Evolutionary conservation across 169 alveolate genomes (phyloP).

Genomic region (Plasmodium berghei): DNA sequence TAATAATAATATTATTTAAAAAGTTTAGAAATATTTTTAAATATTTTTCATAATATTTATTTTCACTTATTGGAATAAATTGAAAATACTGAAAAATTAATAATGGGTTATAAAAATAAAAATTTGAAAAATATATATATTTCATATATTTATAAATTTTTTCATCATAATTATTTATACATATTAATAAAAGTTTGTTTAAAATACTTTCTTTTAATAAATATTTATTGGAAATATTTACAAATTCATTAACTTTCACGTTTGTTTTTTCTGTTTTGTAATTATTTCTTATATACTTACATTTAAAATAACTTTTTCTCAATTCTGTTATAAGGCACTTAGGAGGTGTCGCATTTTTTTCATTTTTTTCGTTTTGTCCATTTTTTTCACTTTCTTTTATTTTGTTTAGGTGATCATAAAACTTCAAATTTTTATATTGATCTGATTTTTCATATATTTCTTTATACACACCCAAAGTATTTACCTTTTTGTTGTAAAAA

Average conservation of each 20-base stretch:
- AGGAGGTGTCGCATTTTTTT: neutral
- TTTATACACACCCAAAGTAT: constrained; percentile 42
- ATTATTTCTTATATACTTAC: neutral
- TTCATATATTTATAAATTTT: constrained; percentile 51
- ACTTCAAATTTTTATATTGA: constrained; percentile 21
- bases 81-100: constrained; percentile 45
- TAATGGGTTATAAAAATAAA: constrained; percentile 60
- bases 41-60: constrained; percentile 26
- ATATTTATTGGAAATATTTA: constrained; percentile 1
- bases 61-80: constrained; percentile 12
- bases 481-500: constrained; percentile 21
- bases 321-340: neutral
- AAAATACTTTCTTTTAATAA: constrained; percentile 28
- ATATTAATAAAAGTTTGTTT: constrained; percentile 1
- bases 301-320: constrained; percentile 3
- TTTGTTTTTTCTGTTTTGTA: neutral
- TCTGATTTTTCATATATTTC: constrained; percentile 72
- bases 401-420: neutral
- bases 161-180: constrained; percentile 61
- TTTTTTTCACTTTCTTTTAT: neutral
- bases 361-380: neutral
- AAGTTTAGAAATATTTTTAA: constrained; percentile 47
- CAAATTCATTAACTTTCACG: neutral
- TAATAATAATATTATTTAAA: constrained; percentile 55
- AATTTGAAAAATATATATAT: constrained; percentile 24